Base-by-base conservation (phyloP, 2,329 filamentous ascomycete species). In the Monosporascus sp. region DNA sequence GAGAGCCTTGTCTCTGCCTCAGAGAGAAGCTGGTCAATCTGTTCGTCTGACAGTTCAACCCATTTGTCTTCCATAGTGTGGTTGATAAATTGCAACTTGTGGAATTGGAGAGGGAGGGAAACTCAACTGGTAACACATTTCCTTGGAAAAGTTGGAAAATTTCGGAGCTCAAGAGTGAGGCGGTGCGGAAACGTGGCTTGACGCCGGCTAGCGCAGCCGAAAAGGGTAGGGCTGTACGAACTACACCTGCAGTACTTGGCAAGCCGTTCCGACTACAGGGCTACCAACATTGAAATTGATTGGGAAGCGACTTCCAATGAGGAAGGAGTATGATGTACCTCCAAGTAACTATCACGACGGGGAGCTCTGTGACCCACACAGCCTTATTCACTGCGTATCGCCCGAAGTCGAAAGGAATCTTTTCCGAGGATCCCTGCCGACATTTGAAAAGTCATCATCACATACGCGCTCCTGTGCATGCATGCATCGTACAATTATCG, bases 21-120 rank as follows among this genome's bases (percentile, higher is more conserved):
- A 51, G 76, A 75, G 49, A 89, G 76, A 52, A 89, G 74, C 64
- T 80, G 72, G 51, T 83, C 78, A 49, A 89, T 80, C 64, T 86
- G 80, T 58, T 82, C 78, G 65, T 88, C 83, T 38, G 78, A 81
- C 56, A 87, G 70, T 50, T 78, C 75, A 50, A 76, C 72, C 42
- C 64, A 60, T 46, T 55, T 54, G 49, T 64, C 61, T 47, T 56
- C 64, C 60, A 68, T 67, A 53, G 46, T 18, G 42, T 56, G 56
- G 52, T 49, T 57, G 56, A 53, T 51, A 46, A 56, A 34, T 4
- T 48, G 51, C 24, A 31, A 37, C 34, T 20, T 20, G 5, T 34
- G 11, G 14, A 39, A 27, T 17, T 48, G 18, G 18, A 14, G 31
- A 22, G 39, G 9, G 9, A 2, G 20, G n/a, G 22, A 18, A 9